Evolutionary conservation across 768 basidiomycete species (phyloP).

Genomic region (Clavaria fumosa): DNA sequence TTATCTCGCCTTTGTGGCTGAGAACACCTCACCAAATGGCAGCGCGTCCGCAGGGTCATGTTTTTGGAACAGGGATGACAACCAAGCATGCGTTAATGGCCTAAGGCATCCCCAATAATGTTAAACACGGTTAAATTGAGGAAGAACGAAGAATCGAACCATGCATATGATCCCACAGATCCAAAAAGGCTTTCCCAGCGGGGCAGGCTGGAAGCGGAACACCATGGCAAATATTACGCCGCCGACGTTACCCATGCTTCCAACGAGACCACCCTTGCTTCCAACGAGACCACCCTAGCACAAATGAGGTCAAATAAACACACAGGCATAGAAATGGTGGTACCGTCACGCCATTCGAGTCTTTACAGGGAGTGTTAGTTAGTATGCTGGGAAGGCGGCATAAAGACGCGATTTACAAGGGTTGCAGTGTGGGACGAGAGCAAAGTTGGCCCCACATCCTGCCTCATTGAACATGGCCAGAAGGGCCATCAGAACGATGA

Average conservation of each 20-base stretch:
- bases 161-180: constrained; percentile 29
- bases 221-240: constrained; percentile 34
- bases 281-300: constrained; percentile 25
- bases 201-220: constrained; percentile 28
- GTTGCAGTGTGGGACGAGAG: constrained; percentile 25
- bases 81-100: constrained; percentile 14
- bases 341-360: constrained; percentile 9
- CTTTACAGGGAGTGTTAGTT: too few relatives aligned
- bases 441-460: constrained; percentile 4
- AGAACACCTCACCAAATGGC: too few relatives aligned
- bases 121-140: neutral
- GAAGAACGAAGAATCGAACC: constrained; percentile 11
- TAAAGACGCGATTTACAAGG: constrained; percentile 20
- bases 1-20: too few relatives aligned
- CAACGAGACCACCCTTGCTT: too few relatives aligned
- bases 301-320: constrained; percentile 12
- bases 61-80: constrained; percentile 16
- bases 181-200: constrained; percentile 29
- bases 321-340: constrained; percentile 13
- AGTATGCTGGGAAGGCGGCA: too few relatives aligned
- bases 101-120: neutral
- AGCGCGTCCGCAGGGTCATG: too few relatives aligned
- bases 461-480: constrained; percentile 3
- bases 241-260: constrained; percentile 25
- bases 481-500: constrained; percentile 2